Evolutionary conservation across 495 filamentous ascomycete species (phyloP).

Genomic region (Podospora anserina): DNA sequence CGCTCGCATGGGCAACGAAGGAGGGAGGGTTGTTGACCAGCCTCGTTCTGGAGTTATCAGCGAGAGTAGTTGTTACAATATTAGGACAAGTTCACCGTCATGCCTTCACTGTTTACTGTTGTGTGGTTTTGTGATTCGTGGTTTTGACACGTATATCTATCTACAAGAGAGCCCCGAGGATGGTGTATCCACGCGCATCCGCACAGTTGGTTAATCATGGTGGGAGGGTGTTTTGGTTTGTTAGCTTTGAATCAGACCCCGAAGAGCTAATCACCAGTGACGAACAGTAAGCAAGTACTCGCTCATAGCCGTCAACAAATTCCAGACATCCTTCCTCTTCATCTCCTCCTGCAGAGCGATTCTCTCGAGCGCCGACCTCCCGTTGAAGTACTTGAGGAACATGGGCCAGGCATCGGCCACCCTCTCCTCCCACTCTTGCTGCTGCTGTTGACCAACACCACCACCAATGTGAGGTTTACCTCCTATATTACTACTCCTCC

Average conservation of each 20-base stretch:
- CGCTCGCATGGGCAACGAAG: background rate
- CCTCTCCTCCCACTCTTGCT: slow-evolving; percentile 37
- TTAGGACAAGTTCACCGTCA: background rate
- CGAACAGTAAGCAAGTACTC: slow-evolving; percentile 53
- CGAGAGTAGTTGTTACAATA: background rate
- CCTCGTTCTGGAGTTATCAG: background rate
- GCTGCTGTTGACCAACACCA: background rate
- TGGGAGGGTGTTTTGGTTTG: background rate
- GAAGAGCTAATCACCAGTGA: slow-evolving; percentile 48
- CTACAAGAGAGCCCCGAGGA: background rate
- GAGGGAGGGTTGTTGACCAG: background rate
- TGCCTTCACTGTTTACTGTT: background rate
- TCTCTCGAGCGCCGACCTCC: slow-evolving; percentile 79
- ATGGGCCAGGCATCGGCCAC: slow-evolving; percentile 49
- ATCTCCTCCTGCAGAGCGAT: slow-evolving; percentile 76
- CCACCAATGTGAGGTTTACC: background rate
- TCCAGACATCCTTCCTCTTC: slow-evolving; percentile 78
- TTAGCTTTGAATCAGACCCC: background rate
- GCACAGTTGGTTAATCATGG: background rate
- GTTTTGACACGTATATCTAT: background rate
- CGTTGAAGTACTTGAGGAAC: slow-evolving; percentile 82
- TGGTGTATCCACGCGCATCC: background rate
- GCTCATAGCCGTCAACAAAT: slow-evolving; percentile 60
- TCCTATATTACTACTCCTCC: background rate
- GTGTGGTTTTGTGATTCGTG: background rate